These are phyloP conservation scores for Alternaria hordeiaustralica DNA, from an alignment of 2,329 filamentous ascomycete species.

Conservation along the genomic window DNA sequence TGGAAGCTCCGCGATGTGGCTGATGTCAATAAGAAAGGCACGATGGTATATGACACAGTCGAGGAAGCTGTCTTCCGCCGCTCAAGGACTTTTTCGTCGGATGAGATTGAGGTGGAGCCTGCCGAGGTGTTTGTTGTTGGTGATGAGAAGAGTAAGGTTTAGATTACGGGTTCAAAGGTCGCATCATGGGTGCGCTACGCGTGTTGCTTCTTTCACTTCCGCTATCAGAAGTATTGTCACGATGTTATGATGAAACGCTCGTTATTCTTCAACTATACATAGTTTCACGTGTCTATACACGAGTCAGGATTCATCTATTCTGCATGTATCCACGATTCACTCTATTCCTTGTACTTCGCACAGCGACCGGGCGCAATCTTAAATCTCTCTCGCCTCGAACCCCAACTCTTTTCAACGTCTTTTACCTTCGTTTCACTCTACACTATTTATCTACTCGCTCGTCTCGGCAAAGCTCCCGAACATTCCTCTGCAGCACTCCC, in stretches of 20 bases:
- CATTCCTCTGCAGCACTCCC: not conserved
- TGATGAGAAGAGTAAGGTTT: slow-evolving; percentile 26
- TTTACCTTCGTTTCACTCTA: not conserved
- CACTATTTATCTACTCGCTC: not conserved
- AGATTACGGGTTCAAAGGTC: not conserved
- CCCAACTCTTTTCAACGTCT: not conserved
- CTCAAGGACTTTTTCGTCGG: slow-evolving; percentile 4
- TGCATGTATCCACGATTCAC: not conserved
- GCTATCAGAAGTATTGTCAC: not conserved
- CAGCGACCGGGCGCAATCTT: not conserved
- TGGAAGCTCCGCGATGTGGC: slow-evolving; percentile 32
- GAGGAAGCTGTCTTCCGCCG: slow-evolving; percentile 21
- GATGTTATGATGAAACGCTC: not conserved
- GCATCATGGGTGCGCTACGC: not conserved
- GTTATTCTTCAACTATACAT: not conserved
- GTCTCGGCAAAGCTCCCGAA: not conserved
- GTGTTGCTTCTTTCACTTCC: not conserved
- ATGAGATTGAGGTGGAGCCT: slow-evolving; percentile 19
- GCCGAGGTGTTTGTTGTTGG: slow-evolving; percentile 23
- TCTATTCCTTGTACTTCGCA: not conserved
- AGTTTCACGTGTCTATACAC: not conserved
- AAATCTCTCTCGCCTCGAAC: not conserved
- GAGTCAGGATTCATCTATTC: not conserved
- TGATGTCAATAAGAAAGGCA: slow-evolving; percentile 11
- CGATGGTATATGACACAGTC: slow-evolving; percentile 21